Evolutionary conservation across 768 basidiomycete genomes (phyloP).

Genomic region (Suillus placidus): DNA sequence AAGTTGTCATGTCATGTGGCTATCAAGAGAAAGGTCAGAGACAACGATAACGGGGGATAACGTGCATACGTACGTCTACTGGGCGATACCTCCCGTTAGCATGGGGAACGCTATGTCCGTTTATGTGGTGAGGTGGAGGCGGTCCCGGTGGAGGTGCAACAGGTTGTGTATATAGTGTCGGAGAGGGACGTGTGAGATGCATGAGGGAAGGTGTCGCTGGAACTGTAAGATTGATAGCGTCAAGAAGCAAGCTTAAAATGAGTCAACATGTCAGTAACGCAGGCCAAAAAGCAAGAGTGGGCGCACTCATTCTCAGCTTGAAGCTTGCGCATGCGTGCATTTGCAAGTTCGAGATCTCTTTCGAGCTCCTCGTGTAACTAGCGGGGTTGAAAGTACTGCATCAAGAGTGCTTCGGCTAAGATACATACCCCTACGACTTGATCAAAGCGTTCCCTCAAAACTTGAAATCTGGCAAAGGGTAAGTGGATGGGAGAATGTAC

Average conservation of each 20-base stretch:
- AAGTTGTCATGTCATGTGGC: slow-evolving; percentile 25
- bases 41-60: slow-evolving; percentile 2
- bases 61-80: slow-evolving; percentile 29
- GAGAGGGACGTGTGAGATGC: slow-evolving; percentile 33
- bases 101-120: slow-evolving; percentile 28
- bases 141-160: not conserved
- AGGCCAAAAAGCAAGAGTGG: not conserved
- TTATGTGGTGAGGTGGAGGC: slow-evolving; percentile 21
- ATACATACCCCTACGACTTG: slow-evolving; percentile 33
- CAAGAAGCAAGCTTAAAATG: slow-evolving; percentile 31
- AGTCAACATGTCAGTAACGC: not conserved
- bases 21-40: slow-evolving; percentile 12
- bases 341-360: slow-evolving; percentile 32
- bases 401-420: not conserved
- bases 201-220: slow-evolving; percentile 36
- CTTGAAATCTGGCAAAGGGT: slow-evolving; percentile 26
- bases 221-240: slow-evolving; percentile 35
- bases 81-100: slow-evolving; percentile 30
- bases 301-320: slow-evolving; percentile 38
- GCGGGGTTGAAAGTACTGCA: not conserved
- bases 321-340: slow-evolving; percentile 29
- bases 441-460: slow-evolving; percentile 35
- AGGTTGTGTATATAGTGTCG: slow-evolving; percentile 21
- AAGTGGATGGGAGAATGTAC: not conserved
- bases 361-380: slow-evolving; percentile 29